A percentile compares a stretch with the other conserved stretches of the same genome.
Evolutionary conservation across 345 rosid species (phyloP).

Genomic region (Clausena lansium): DNA sequence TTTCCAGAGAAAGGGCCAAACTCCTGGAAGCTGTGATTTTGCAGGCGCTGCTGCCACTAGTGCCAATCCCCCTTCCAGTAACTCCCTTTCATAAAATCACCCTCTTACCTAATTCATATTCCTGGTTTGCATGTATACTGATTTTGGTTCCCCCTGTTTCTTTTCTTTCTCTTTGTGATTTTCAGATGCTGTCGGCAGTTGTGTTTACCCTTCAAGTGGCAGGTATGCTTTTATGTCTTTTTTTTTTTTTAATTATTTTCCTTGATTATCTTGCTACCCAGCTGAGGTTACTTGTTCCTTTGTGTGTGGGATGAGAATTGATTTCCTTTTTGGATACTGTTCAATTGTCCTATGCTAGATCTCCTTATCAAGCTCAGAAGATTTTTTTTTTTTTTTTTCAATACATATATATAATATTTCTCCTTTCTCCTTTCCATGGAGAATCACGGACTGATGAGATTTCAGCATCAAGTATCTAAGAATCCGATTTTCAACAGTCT

Average conservation of each 20-base stretch:
- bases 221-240: slow-evolving; percentile 39
- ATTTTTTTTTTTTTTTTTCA: too few species aligned
- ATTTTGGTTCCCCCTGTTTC: not conserved
- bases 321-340: not conserved
- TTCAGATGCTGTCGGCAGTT: slow-evolving; percentile 48
- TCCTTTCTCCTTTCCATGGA: not conserved
- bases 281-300: not conserved
- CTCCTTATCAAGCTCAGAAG: not conserved
- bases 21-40: slow-evolving; percentile 68
- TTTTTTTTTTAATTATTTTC: too few species aligned
- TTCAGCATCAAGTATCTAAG: not conserved
- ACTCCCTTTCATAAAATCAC: not conserved
- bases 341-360: not conserved
- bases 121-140: not conserved
- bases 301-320: not conserved
- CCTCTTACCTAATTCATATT: not conserved
- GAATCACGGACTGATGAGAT: not conserved
- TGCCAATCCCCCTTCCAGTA: slow-evolving; percentile 46
- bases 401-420: too few species aligned
- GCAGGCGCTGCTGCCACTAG: slow-evolving; percentile 53
- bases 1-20: slow-evolving; percentile 66
- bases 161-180: slow-evolving; percentile 7
- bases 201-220: slow-evolving; percentile 57
- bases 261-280: not conserved
- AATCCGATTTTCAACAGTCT: slow-evolving; percentile 1